Evolutionary conservation across 2,329 filamentous ascomycete genomes (phyloP).

Genomic region (Chalara sp.): DNA sequence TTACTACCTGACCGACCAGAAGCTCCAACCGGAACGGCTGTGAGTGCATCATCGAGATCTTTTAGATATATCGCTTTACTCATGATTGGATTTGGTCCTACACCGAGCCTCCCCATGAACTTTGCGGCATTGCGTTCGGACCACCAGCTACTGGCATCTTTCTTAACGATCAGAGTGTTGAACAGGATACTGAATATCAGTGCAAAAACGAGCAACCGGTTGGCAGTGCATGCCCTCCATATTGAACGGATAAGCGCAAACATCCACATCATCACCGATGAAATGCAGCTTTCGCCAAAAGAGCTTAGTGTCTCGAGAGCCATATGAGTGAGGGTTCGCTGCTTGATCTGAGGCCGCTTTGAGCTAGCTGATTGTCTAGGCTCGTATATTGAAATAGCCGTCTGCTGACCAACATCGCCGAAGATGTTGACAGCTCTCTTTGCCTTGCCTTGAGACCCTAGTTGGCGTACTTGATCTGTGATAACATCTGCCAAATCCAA

Average conservation of each 20-base stretch:
- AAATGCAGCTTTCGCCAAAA: constrained; percentile 66
- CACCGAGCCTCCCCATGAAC: constrained; percentile 77
- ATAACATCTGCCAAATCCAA: constrained; percentile 70
- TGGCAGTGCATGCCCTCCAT: constrained; percentile 62
- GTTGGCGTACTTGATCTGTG: constrained; percentile 68
- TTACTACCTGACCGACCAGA: constrained; percentile 35
- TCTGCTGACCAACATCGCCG: constrained; percentile 65
- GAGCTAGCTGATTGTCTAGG: constrained; percentile 33
- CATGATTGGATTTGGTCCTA: constrained; percentile 74
- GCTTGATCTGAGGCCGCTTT: constrained; percentile 52
- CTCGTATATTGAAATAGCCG: constrained; percentile 54
- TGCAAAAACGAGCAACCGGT: constrained; percentile 66
- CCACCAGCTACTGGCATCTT: constrained; percentile 75
- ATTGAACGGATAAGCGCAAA: constrained; percentile 59
- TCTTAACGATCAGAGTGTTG: constrained; percentile 70
- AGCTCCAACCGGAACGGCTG: constrained; percentile 15
- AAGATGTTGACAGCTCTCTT: constrained; percentile 76
- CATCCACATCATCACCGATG: constrained; percentile 70
- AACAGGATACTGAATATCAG: constrained; percentile 62
- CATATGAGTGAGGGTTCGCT: constrained; percentile 59
- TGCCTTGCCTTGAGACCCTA: constrained; percentile 68
- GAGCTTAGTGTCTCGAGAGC: constrained; percentile 67
- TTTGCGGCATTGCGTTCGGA: constrained; percentile 69
- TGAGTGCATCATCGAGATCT: constrained; percentile 63
- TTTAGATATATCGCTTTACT: constrained; percentile 76